Percentiles rank a stretch among this genome's conserved stretches.
Evolutionary conservation across 768 basidiomycete species (phyloP).

Genomic region (Pleurotus tuber-regium): DNA sequence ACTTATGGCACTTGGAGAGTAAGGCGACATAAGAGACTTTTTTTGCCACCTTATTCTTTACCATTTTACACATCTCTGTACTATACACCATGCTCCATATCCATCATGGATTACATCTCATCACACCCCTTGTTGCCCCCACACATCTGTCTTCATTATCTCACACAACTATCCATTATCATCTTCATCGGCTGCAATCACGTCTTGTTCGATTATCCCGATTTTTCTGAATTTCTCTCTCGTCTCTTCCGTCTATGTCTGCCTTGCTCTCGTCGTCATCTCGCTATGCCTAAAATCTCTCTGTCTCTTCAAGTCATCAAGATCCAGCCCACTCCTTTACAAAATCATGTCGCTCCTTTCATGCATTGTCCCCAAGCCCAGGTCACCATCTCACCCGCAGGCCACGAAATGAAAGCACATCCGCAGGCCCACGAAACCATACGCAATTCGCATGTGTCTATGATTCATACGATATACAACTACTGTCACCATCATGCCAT

Average conservation of each 20-base stretch:
- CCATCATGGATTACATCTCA: slow-evolving; percentile 5
- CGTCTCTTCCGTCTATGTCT: slow-evolving; percentile 12
- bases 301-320: slow-evolving; percentile 4
- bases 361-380: not conserved
- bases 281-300: slow-evolving; percentile 10
- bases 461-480: slow-evolving; percentile 15
- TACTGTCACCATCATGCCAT: slow-evolving; percentile 9
- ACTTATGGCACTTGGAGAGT: slow-evolving; percentile 47
- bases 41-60: slow-evolving; percentile 1
- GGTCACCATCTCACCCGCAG: slow-evolving; percentile 1
- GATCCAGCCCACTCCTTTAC: slow-evolving; percentile 8
- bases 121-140: slow-evolving; percentile 6
- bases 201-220: slow-evolving; percentile 7
- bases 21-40: slow-evolving; percentile 15
- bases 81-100: slow-evolving; percentile 6
- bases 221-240: slow-evolving; percentile 1
- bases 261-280: slow-evolving; percentile 11
- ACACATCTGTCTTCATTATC: slow-evolving; percentile 8
- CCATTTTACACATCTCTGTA: slow-evolving; percentile 9
- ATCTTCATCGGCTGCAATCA: slow-evolving; percentile 4
- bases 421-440: slow-evolving; percentile 7
- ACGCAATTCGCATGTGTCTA: slow-evolving; percentile 22
- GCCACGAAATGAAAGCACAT: too few species aligned
- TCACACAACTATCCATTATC: slow-evolving; percentile 1
- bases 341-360: slow-evolving; percentile 2